These are phyloP conservation scores for Ophiocordyceps australis DNA, from an alignment of 2,329 filamentous ascomycete genomes.

Conservation along the genomic window DNA sequence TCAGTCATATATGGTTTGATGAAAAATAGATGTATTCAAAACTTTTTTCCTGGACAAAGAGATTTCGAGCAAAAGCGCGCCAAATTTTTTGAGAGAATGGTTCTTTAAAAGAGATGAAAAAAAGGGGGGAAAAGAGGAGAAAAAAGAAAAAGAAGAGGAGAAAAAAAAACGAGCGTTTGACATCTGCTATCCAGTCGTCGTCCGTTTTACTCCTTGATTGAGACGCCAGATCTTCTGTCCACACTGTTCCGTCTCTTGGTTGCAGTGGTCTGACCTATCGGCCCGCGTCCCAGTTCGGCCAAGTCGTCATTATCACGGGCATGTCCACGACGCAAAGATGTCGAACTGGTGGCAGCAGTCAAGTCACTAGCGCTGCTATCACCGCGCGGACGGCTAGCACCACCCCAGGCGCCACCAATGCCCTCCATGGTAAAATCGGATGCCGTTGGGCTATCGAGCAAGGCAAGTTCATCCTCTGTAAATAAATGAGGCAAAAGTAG, in stretches of 20 bases:
- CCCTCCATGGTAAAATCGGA: slow-evolving; percentile 62
- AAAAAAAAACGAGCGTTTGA: too few relatives aligned
- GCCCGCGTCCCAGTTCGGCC: slow-evolving; percentile 13
- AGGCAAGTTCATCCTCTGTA: slow-evolving; percentile 35
- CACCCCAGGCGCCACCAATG: slow-evolving; percentile 44
- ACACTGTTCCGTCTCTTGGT: slow-evolving; percentile 9
- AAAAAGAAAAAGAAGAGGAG: too few relatives aligned
- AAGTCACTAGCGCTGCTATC: slow-evolving; percentile 5
- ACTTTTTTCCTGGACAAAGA: too few relatives aligned
- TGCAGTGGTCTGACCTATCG: slow-evolving; percentile 11
- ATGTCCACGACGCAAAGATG: slow-evolving; percentile 4
- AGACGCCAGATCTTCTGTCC: slow-evolving; percentile 4
- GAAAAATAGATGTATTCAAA: too few relatives aligned
- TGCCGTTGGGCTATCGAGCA: slow-evolving; percentile 57
- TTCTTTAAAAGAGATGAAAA: too few relatives aligned
- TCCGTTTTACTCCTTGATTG: too few relatives aligned
- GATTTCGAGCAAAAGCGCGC: too few relatives aligned
- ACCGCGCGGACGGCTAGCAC: slow-evolving; percentile 6
- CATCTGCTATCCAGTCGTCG: too few relatives aligned
- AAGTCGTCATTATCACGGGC: too few relatives aligned
- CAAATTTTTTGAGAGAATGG: too few relatives aligned
- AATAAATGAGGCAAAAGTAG: slow-evolving; percentile 46
- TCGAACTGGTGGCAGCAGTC: slow-evolving; percentile 2
- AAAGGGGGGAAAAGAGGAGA: too few relatives aligned
- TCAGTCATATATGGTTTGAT: too few relatives aligned